These are phyloP conservation scores for Daedalea quercina DNA, from an alignment of 768 basidiomycete genomes.

Conservation along the genomic window DNA sequence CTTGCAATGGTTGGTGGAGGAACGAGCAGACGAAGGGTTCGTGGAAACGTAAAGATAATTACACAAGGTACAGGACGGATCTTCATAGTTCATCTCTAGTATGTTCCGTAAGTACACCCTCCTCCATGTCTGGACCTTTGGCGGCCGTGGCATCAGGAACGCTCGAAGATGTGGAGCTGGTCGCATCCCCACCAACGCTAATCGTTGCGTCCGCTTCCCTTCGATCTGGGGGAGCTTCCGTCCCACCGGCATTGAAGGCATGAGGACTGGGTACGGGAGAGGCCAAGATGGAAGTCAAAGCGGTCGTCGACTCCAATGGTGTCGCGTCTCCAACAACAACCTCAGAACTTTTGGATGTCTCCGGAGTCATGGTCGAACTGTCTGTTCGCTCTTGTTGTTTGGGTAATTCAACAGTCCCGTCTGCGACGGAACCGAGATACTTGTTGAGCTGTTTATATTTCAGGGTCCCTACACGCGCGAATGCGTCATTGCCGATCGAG, in stretches of 20 bases:
- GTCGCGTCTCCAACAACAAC: not conserved
- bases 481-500: not conserved
- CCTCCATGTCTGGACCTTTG: not conserved
- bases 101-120: not conserved
- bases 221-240: not conserved
- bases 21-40: not conserved
- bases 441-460: constrained; percentile 72
- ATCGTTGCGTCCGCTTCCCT: not conserved
- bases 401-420: constrained; percentile 57
- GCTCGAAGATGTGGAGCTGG: not conserved
- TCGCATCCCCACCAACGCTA: not conserved
- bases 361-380: not conserved
- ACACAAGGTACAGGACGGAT: not conserved
- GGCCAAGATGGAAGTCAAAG: not conserved
- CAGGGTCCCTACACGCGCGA: constrained; percentile 40
- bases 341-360: not conserved
- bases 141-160: not conserved
- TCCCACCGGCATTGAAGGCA: not conserved
- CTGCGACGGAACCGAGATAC: constrained; percentile 65
- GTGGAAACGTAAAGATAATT: too few relatives aligned
- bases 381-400: constrained; percentile 10
- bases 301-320: not conserved
- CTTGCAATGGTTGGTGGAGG: too few relatives aligned
- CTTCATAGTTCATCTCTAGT: constrained; percentile 1
- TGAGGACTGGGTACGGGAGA: not conserved